Evolutionary conservation across 192 early-diverging fungal species (phyloP).

Genomic region (Haplosporangium gracile): DNA sequence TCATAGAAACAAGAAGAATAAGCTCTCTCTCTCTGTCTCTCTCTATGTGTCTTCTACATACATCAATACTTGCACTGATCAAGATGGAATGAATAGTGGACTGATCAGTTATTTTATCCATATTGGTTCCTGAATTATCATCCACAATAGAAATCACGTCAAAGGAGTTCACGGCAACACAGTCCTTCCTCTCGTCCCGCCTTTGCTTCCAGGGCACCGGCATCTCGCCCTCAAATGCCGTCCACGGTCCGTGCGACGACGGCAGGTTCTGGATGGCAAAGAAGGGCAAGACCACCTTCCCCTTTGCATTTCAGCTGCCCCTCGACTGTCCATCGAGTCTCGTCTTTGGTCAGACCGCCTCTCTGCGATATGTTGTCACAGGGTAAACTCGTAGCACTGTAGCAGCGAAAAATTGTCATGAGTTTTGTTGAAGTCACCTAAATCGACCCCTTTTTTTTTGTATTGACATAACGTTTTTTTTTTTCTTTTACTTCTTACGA

Average conservation of each 20-base stretch:
- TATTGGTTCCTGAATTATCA: conserved; percentile 32
- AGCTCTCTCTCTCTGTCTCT: background rate
- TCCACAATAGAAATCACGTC: conserved; percentile 58
- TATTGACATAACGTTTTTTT: conserved; percentile 9
- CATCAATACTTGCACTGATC: background rate
- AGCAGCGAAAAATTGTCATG: conserved; percentile 5
- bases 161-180: conserved; percentile 58
- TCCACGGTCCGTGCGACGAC: conserved; percentile 63
- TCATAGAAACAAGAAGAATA: background rate
- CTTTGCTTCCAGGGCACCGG: conserved; percentile 70
- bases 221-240: conserved; percentile 70
- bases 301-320: conserved; percentile 74
- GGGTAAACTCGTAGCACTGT: conserved; percentile 55
- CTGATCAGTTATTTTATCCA: conserved; percentile 14
- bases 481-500: background rate
- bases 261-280: conserved; percentile 69
- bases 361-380: conserved; percentile 69
- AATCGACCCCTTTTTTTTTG: conserved; percentile 12
- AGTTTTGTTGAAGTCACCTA: background rate
- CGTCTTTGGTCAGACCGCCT: conserved; percentile 62
- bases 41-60: no score
- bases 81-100: background rate
- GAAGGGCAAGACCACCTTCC: conserved; percentile 76
- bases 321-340: conserved; percentile 70
- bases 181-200: conserved; percentile 66